Percentiles rank a stretch among this genome's conserved stretches.
Evolutionary conservation across 148 eudicot species (phyloP).

Genomic region (Rhododendron ovatum): DNA sequence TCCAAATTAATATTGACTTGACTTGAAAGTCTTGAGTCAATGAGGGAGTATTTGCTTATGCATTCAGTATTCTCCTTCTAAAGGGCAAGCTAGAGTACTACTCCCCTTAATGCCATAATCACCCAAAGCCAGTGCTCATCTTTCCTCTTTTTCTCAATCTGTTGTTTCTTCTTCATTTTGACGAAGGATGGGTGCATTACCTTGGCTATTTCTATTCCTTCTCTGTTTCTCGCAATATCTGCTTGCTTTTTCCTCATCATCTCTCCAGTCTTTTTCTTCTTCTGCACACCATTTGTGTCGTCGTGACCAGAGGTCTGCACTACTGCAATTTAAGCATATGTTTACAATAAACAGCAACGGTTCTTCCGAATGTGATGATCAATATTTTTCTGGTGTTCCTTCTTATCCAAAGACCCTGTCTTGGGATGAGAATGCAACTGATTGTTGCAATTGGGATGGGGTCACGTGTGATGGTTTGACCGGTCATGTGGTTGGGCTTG

Average conservation of each 20-base stretch:
- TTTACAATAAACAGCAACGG: neutral
- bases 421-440: neutral
- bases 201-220: neutral
- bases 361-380: neutral
- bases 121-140: no score
- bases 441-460: no score
- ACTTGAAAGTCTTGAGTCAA: no score
- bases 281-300: neutral
- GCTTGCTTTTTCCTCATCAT: neutral
- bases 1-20: no score
- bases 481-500: no score
- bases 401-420: neutral
- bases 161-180: no score
- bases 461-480: no score
- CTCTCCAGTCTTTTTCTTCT: neutral
- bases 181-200: no score
- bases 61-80: no score
- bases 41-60: no score
- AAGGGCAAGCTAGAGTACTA: no score
- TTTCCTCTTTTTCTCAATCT: no score
- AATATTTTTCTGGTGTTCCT: neutral
- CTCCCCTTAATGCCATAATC: neutral
- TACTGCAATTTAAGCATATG: neutral
- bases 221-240: neutral
- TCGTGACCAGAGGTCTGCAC: neutral